Evolutionary conservation across 345 rosid species (phyloP).

Genomic region (Eucalyptus virginea): DNA sequence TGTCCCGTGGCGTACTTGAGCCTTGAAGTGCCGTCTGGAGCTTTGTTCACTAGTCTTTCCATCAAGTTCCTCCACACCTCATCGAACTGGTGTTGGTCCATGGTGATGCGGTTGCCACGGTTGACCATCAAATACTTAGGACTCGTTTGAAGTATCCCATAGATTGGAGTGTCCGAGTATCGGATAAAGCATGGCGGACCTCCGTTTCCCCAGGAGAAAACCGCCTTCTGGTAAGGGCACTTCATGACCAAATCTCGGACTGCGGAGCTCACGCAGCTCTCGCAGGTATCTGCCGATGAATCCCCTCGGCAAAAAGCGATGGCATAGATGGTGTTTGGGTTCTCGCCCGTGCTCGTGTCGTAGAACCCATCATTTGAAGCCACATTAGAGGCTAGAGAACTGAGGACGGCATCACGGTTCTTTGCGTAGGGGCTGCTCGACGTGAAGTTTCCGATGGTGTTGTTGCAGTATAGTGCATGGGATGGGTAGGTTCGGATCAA

Average conservation of each 20-base stretch:
- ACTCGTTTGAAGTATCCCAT: constrained; percentile 7
- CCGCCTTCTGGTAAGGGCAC: constrained; percentile 31
- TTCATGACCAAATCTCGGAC: background rate
- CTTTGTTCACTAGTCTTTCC: background rate
- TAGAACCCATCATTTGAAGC: background rate
- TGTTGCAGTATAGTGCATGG: accelerated
- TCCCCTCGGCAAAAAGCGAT: constrained; percentile 18
- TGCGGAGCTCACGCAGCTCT: background rate
- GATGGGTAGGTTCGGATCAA: background rate
- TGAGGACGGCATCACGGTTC: background rate
- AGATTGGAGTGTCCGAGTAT: constrained; percentile 10
- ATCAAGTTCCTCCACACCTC: constrained; percentile 14
- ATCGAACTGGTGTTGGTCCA: constrained; percentile 2
- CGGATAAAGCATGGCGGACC: constrained; percentile 19
- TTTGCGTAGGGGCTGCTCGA: background rate
- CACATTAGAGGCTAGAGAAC: background rate
- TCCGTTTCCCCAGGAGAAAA: constrained; percentile 1
- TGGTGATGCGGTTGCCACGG: background rate
- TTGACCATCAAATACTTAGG: background rate
- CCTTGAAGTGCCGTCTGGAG: constrained; percentile 3
- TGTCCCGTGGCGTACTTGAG: constrained; percentile 24
- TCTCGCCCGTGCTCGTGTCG: background rate
- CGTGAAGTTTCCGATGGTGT: background rate
- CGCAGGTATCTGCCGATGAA: constrained; percentile 5
- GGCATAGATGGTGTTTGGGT: background rate